Evolutionary conservation across 83 land plant genomes (phyloP), one percentile per base, ranked within the genome.

Genomic region (Larix sibirica): DNA sequence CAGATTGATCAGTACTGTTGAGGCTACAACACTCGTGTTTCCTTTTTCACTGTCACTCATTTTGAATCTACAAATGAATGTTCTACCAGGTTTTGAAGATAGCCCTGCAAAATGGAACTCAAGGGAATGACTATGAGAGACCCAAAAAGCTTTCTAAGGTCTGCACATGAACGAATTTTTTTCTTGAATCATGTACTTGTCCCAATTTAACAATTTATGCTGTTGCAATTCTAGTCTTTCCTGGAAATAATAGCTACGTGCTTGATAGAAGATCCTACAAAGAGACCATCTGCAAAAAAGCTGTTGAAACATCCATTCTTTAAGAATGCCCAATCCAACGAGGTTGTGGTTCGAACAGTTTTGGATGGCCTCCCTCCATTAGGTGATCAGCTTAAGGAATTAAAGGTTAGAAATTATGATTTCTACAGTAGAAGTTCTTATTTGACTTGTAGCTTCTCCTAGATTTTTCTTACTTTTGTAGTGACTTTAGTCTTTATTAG

Each of bases 191-290:
- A 10, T 42, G 4, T 20, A 42, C 10, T 42, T 73, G 13, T 21
- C 3, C 18, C 3, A 20, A n/a, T 44, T 73, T 73, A 73, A 73
- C 77, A 42, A 42, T 73, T 84, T 85, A 82, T 36, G 82, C 91
- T 84, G 88, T 83, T 90, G 88, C 88, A 14, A 90, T 82, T 31
- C 60, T 94, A 96, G 99, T 84, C 98, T 73, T 97, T 97, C 79
- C 94, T 95, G 82, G 96, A 97, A 85, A 95, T 97, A 95, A 94
- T 96, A 79, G 97, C 95, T 10, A 87, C 84, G 79, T 95, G 97
- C 75, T 88, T 93, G 61, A 89, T 87, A 67, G 92, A 88, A 80
- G 93, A 95, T 40, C 95, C 93, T 0, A 56, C 88, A 3, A 90
- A 88, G 80, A 85, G 97, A 66, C 97, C 97, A 50, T 68, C 92